Base-by-base conservation (phyloP, 805 yeast species). In the Candida sonorensis region DNA sequence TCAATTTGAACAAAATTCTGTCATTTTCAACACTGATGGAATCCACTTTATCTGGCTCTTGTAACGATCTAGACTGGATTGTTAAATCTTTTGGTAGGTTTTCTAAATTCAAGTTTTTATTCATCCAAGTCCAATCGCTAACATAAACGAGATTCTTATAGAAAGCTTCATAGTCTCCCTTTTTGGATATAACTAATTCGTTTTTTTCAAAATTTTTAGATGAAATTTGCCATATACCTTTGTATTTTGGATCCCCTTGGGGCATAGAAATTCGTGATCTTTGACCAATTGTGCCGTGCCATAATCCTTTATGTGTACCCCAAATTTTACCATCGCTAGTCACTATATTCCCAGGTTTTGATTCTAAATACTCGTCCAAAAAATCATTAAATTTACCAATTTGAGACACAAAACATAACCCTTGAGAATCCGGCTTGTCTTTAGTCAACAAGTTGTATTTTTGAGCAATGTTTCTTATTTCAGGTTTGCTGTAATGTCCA, bases 261-360 rank as follows among this genome's bases (percentile, higher is more conserved):
- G 97, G 97, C 83, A 90, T 72, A 1, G 85, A 69, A 2, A 87
- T 58, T 4, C 88, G 77, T 12, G 80, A 69, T 40, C 78, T 73
- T 58, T 92, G 97, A 0, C 98, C 98, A 15, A 90, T 75, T 0
- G 98, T 92, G n/a, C 85, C 90, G 29, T 82, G 76, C 97, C 97
- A 92, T 8, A 92, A 53, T 0, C 98, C 98, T 17, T 69, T 61
- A 55, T 92, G 98, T 29, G 55, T 46, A 0, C 96, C 97, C 75
- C 92, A 86, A 0, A 75, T 65, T 32, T 59, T 62, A 4, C 94
- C 94, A 35, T 75, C 81, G 35, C 69, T 74, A 0, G 88, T 81
- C n/a, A 85, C 66, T 7, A 92, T 75, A 38, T 82, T 69, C 0
- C 97, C 98, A 1, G 86, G 86, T 6, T 66, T 65, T 2, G 81